Percentiles rank a stretch among this genome's conserved stretches.
Evolutionary conservation across 148 eudicot genomes (phyloP).

Genomic region (Limonium bicolor): DNA sequence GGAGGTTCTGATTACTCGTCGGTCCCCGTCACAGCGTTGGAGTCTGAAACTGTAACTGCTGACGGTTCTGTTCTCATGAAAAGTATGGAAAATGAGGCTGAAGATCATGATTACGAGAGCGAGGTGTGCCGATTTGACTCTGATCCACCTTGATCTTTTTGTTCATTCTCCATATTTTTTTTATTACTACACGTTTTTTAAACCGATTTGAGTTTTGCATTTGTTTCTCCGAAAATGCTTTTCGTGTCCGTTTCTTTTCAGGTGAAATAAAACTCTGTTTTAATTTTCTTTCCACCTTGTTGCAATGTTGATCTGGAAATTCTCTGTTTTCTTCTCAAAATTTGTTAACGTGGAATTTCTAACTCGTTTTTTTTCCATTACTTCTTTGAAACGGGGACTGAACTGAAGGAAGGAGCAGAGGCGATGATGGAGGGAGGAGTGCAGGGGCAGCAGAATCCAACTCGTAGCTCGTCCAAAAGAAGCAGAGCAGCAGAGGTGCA

Average conservation of each 20-base stretch:
- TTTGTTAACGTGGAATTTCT: not conserved
- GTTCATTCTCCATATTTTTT: not conserved
- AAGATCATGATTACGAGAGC: conserved; percentile 67
- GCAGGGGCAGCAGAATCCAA: conserved; percentile 14
- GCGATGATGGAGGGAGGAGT: too few species aligned
- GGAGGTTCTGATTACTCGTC: conserved; percentile 13
- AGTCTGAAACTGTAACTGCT: conserved; percentile 12
- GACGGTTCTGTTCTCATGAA: conserved; percentile 12
- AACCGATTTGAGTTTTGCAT: too few species aligned
- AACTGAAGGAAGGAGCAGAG: conserved; percentile 30
- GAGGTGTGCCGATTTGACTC: conserved; percentile 30
- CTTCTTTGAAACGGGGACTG: not conserved
- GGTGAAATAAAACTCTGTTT: too few species aligned
- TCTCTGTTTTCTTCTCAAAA: not conserved
- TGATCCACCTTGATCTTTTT: not conserved
- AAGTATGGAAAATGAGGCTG: conserved; percentile 24
- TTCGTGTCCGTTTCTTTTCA: too few species aligned
- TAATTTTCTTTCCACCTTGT: too few species aligned
- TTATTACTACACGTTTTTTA: not conserved
- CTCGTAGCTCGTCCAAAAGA: conserved; percentile 47
- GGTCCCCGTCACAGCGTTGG: conserved; percentile 12
- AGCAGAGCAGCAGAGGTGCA: conserved; percentile 88
- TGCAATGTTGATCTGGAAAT: too few species aligned
- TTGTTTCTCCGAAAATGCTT: not conserved
- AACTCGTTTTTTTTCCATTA: not conserved